Base-by-base conservation (phyloP, 1,284 basidiomycete species). In the Boletus austroedulis region DNA sequence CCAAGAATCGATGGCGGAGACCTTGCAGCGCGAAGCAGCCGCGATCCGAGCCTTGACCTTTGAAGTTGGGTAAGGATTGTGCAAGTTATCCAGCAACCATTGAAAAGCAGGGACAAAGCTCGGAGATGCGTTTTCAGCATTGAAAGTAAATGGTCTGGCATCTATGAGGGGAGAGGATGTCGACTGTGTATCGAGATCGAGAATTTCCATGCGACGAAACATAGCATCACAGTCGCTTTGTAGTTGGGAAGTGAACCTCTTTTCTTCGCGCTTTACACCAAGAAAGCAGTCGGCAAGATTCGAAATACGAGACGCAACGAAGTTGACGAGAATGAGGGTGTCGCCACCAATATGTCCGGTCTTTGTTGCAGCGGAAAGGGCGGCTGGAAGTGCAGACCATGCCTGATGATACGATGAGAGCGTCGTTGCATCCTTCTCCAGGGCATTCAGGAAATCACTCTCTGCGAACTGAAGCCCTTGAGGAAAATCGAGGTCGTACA, bases 1-100 rank as follows among this genome's bases (percentile, higher is more conserved):
- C 83, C 83, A 84, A 0, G 69, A 66, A 36, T 77, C 76, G 38
- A 85, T 3, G 1, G 68, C 70, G 23, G 68, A 63, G 0, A 67
- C n/a, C 1, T 40, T 44, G 0, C 55, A 60, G 0, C 57, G 57
- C 0, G 62, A 65, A 38, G 38, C 14, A 8, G 55, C 28, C 1
- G 68, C 66, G 0, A 67, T 65, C 14, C 0, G 55, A 38, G 50
- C 4, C 48, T 67, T 67, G 55, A 65, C 41, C 45, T 56, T 64
- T 2, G 77, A 68, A 21, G 73, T 70, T 0, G 82, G 82, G 53
- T 83, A 85, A 0, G 83, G 83, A 48, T 83, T 77, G 46, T 79
- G 74, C 1, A 83, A 49, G 55, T 84, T 78, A 0, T 71, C 53
- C 3, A 81, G 6, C 0, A 85, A 57, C 82, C 83, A 69, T 3